These are phyloP conservation scores for Trametes polyzona DNA, from an alignment of 1,284 basidiomycete species.

Conservation along the genomic window DNA sequence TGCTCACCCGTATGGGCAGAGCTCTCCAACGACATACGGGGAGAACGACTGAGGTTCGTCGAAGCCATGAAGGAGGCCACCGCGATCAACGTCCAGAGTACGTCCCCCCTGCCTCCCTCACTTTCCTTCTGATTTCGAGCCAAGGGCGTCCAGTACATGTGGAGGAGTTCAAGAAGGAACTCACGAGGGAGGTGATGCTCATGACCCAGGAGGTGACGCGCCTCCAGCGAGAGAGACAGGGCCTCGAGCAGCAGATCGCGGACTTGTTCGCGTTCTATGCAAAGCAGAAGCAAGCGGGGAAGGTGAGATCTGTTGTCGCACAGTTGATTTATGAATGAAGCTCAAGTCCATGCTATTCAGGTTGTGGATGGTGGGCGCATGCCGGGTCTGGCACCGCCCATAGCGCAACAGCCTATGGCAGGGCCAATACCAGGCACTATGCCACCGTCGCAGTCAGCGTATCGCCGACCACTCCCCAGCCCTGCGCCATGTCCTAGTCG, in stretches of 20 bases:
- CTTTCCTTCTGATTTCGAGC: neutral
- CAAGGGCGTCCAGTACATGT: conserved; percentile 62
- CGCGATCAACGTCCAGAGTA: conserved; percentile 81
- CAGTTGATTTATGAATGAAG: neutral
- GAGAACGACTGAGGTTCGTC: conserved; percentile 82
- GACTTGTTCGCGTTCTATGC: conserved; percentile 75
- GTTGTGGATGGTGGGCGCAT: conserved; percentile 8
- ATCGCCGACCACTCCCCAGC: conserved; percentile 23
- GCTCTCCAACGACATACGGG: conserved; percentile 79
- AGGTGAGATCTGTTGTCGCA: conserved; percentile 30
- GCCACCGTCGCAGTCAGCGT: neutral
- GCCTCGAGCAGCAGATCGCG: conserved; percentile 73
- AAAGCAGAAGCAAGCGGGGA: conserved; percentile 59
- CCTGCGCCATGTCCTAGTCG: conserved; percentile 17
- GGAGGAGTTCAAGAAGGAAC: conserved; percentile 81
- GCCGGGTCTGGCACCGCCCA: neutral
- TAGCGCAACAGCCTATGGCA: neutral
- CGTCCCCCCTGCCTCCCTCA: conserved; percentile 27
- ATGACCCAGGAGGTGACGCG: conserved; percentile 78
- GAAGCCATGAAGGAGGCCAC: conserved; percentile 92
- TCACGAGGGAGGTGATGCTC: conserved; percentile 71
- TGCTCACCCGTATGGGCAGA: conserved; percentile 49
- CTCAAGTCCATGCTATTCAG: neutral
- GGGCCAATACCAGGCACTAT: conserved; percentile 11
- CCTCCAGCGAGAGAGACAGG: conserved; percentile 73